Evolutionary conservation across 495 filamentous ascomycete species (phyloP).

Genomic region (Aspergillus nanangensis): DNA sequence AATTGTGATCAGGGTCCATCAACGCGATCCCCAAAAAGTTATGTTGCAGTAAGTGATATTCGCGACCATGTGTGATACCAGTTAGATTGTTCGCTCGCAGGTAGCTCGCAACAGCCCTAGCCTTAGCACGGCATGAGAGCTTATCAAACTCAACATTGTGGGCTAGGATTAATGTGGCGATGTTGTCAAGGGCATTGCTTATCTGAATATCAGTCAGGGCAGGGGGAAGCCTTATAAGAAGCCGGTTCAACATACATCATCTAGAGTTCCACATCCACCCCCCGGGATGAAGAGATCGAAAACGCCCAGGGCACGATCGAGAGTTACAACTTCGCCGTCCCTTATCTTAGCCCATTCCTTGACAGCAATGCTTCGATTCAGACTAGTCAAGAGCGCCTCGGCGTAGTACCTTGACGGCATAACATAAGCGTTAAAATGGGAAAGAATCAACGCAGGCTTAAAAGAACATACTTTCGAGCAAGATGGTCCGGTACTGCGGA

Average conservation of each 20-base stretch:
- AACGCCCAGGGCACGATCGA: constrained; percentile 72
- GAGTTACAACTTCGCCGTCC: constrained; percentile 46
- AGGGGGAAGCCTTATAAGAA: background rate
- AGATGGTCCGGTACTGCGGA: constrained; percentile 69
- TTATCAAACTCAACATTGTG: constrained; percentile 45
- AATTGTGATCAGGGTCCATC: constrained; percentile 56
- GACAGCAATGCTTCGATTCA: constrained; percentile 79
- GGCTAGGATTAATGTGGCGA: constrained; percentile 50
- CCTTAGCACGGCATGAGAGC: constrained; percentile 58
- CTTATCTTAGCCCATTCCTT: constrained; percentile 63
- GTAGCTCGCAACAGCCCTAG: constrained; percentile 61
- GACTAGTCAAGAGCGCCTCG: constrained; percentile 62
- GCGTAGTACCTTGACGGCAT: constrained; percentile 57
- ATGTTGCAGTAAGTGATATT: constrained; percentile 77
- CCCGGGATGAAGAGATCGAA: constrained; percentile 86
- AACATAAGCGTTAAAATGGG: constrained; percentile 4
- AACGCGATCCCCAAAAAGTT: constrained; percentile 75
- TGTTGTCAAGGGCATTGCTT: constrained; percentile 53
- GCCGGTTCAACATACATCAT: constrained; percentile 51
- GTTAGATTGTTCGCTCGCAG: constrained; percentile 61
- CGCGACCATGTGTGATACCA: constrained; percentile 56
- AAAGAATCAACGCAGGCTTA: constrained; percentile 9
- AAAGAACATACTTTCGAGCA: constrained; percentile 63
- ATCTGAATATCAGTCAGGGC: constrained; percentile 42
- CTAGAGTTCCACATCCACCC: constrained; percentile 63